Evolutionary conservation across 257 asterid species (phyloP).

Genomic region (Penstemon barbatus): DNA sequence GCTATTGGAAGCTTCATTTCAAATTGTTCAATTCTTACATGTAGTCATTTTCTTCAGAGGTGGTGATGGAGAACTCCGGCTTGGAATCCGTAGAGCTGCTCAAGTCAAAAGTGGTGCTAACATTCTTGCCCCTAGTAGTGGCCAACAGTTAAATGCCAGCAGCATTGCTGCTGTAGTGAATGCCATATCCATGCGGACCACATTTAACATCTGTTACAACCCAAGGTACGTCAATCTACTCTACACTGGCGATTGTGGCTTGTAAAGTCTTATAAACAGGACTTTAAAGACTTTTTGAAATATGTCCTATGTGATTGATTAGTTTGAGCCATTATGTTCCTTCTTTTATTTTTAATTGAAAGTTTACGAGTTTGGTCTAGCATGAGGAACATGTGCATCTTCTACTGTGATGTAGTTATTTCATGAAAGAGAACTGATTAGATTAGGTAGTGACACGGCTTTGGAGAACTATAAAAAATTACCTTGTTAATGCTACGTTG

Average conservation of each 20-base stretch:
- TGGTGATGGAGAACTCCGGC: conserved; percentile 94
- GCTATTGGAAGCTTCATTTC: conserved; percentile 2
- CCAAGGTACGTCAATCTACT: conserved; percentile 66
- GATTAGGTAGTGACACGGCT: background rate
- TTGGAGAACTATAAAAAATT: background rate
- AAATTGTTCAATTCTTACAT: conserved; percentile 10
- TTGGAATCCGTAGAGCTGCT: conserved; percentile 94
- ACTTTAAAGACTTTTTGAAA: background rate
- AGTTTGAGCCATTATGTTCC: background rate
- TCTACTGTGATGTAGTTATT: background rate
- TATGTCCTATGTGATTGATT: background rate
- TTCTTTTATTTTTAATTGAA: background rate
- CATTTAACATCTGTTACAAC: conserved; percentile 72
- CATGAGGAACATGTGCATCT: background rate
- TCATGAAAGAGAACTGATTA: background rate
- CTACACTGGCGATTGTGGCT: background rate
- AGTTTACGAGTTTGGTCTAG: background rate
- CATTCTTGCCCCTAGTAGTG: conserved; percentile 36
- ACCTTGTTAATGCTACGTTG: background rate
- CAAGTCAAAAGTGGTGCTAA: conserved; percentile 58
- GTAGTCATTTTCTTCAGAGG: conserved; percentile 51
- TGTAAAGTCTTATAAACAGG: background rate
- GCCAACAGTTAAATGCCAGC: conserved; percentile 59
- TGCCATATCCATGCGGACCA: conserved; percentile 56
- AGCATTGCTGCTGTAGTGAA: conserved; percentile 57